Evolutionary conservation across 169 alveolate species (phyloP), one percentile per base, ranked within the genome.

Genomic region (Plasmodium gallinaceum): DNA sequence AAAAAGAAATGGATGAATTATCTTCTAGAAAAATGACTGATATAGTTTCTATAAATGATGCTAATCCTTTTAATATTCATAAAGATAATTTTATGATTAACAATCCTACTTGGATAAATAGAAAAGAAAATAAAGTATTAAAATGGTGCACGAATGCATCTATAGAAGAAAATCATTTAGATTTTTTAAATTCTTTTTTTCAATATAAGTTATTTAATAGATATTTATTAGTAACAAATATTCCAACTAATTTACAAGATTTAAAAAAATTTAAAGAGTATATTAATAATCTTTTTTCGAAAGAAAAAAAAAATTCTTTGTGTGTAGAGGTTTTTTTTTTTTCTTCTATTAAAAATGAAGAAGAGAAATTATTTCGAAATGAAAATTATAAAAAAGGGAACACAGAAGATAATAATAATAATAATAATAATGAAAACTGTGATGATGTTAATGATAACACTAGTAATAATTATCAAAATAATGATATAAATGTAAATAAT

Each of bases 291-390:
- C 45, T 78, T 0, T 32, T 65, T 45, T 16, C 78, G 18, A 32
- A 0, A 3, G 78, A 78, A 14, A 78, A 65, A 14, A 22, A 45
- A 42, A 22, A n/a, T 9, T 12, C 18, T 18, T 8, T 42, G 9
- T 78, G 71, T 78, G 70, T 78, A 4, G 89, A 78, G 26, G 89
- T 62, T n/a, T 8, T 24, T 10, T 45, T 78, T 10, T 78, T 78
- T 26, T 43, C 20, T 24, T 0, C 48, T 0, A n/a, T 9, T 2
- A 46, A 78, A 2, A 45, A 46, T n/a, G 69, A 48, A 16, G 70
- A 78, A n/a, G 51, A 46, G 6, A 64, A 42, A 26, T 32, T 78
- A 48, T 78, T 78, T 20, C 18, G 48, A 7, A 16, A 65, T 14
- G 69, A 18, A 18, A 20, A 26, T 45, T 43, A 20, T 8, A 14